Conservation (phyloP, 345 rosid genomes). For the Citrus inodora region DNA sequence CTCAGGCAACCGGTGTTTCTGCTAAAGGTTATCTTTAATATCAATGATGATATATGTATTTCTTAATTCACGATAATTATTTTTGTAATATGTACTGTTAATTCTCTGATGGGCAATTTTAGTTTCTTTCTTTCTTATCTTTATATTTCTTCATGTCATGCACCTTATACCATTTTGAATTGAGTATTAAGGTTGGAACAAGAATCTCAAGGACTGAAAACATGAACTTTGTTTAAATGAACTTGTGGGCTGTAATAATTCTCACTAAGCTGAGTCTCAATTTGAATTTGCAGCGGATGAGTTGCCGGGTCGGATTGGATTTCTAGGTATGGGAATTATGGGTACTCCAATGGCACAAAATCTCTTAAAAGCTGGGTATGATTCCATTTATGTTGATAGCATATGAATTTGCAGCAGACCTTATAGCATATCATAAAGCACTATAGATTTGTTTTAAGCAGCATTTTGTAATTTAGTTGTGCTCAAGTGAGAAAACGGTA, state of each 20-base stretch:
- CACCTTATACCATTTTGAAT: not conserved
- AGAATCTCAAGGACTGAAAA: not conserved
- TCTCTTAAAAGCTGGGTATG: conserved; percentile 90
- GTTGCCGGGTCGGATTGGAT: conserved; percentile 54
- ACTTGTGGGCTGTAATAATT: not conserved
- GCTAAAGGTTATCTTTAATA: conserved; percentile 29
- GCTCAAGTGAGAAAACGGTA: not conserved
- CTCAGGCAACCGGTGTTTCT: conserved; percentile 39
- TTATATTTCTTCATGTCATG: not conserved
- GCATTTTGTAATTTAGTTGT: not conserved
- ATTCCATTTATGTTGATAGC: not conserved
- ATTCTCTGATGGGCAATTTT: not conserved
- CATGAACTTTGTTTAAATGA: not conserved
- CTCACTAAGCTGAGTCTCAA: not conserved
- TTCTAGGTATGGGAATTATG: conserved; percentile 94
- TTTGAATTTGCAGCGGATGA: conserved; percentile 32
- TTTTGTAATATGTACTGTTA: not conserved
- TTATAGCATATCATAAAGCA: not conserved
- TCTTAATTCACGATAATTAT: not conserved
- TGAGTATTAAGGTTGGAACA: not conserved
- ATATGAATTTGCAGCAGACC: not conserved
- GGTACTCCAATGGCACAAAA: conserved; percentile 92
- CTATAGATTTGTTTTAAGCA: not conserved
- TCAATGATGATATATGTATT: not conserved
- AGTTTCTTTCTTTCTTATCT: not conserved